Base-by-base conservation (phyloP, 352 stramenopile genomes). In the Globisporangium recalcitrans region DNA sequence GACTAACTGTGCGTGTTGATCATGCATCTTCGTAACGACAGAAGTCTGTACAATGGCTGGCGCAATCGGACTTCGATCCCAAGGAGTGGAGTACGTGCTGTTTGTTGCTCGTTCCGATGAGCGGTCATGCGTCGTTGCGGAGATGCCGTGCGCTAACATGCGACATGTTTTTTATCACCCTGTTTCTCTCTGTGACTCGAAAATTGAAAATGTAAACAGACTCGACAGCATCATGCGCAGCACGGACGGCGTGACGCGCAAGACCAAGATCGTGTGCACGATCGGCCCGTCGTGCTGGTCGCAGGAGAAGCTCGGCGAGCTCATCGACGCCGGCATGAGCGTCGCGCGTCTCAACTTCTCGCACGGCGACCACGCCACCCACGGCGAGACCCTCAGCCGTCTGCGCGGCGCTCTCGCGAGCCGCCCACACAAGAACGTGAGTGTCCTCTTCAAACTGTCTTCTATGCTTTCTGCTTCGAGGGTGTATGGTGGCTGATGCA, bases 331-430 rank as follows among this genome's bases (percentile, higher is more conserved):
- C 52, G 97, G 97, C 64, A 98, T 99, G 93, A 97, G 96, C 67
- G 86, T 99, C 16, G 98, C 98, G 68, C 87, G 97, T 49, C 87
- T 99, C 60, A 99, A 99, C 77, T 99, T 99, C 77, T 99, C 94
- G 46, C 97, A 99, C 77, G 97, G 97, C 44, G 98, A 98, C 56
- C 94, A 97, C 63, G 92, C 95, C 58, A 94, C 66, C 49, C 85
- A 91, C 69, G 71, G 71, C 47, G 80, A 90, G 56, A 86, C 75
- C 26, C 76, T 93, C 54, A 84, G 75, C 58, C 75, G 80, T 56
- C 70, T 93, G 29, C 82, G 82, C 9, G 77, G 67, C 10, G 85
- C 85, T 6, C 60, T 91, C 24, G 81, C 80, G 24, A 77, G 59
- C 10, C 80, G 85, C 34, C 77, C 80, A 11, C 78, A 88, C 71